Base-by-base conservation (phyloP, 495 filamentous ascomycete genomes). In the Trichoderma asperelloides region DNA sequence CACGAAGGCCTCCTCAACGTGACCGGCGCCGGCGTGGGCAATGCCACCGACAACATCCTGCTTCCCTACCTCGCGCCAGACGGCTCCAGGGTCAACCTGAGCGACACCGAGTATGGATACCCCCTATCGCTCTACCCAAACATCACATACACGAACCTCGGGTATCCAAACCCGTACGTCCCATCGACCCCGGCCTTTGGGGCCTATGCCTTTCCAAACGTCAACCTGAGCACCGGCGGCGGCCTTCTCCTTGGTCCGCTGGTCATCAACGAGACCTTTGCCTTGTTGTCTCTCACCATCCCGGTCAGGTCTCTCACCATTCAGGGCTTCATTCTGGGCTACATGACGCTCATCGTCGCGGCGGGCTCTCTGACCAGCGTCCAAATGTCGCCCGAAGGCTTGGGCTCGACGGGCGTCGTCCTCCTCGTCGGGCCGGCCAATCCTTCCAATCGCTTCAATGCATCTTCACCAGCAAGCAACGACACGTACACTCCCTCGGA, bases 211-310 rank as follows among this genome's bases (percentile, higher is more conserved):
- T 79, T 82, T 67, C 76, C 78, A 11, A 85, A 84, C 23, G 82
- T 85, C 66, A 76, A 77, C 2, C 76, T 93, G 4, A 81, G 84
- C 49, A 71, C 72, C 37, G 68, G 78, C 2, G 76, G 72, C 68
- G 81, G 84, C 3, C 75, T 95, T 12, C 72, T 95, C 7, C 74
- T 93, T 1, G 91, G 91, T 0, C 91, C 91, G 0, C 76, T 87
- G 51, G 75, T 79, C 27, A 73, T 93, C 66, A 94, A 96, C 72
- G 73, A 79, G 18, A 85, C 84, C 0, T 89, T 86, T 63, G 87
- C 87, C n/a, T 72, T 96, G n/a, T 68, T 93, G n/a, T 96, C 91
- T 28, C 74, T 96, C 66, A 93, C 91, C 2, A 71, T 91, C 23
- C 89, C 91, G 0, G 85, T 96, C 37, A 80, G 91, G 66, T 85